These are phyloP conservation scores for Cenchrus purpureus DNA, from an alignment of 176 grass and related monocot genomes.

Conservation along the genomic window DNA sequence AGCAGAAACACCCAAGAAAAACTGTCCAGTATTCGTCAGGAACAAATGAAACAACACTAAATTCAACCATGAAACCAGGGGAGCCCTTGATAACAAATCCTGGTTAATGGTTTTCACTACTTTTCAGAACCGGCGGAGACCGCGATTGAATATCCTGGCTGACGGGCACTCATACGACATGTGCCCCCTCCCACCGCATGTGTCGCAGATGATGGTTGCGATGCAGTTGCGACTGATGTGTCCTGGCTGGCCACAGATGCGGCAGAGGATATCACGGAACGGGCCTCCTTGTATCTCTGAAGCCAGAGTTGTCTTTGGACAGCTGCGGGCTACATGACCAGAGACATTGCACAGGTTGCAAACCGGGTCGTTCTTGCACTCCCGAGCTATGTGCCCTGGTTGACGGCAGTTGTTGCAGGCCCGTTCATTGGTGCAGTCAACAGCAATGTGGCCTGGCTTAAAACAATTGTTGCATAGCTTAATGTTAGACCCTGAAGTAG, in stretches of 20 bases:
- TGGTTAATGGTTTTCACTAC: slow-evolving; percentile 42
- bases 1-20: neutral
- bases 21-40: slow-evolving; percentile 23
- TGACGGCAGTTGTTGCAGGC: slow-evolving; percentile 96
- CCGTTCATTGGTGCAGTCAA: slow-evolving; percentile 77
- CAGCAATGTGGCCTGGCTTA: slow-evolving; percentile 80
- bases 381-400: slow-evolving; percentile 79
- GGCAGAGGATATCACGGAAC: slow-evolving; percentile 62
- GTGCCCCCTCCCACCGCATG: slow-evolving; percentile 87
- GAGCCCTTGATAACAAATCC: slow-evolving; percentile 42
- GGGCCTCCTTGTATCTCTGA: slow-evolving; percentile 66
- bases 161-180: slow-evolving; percentile 83
- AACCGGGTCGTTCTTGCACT: slow-evolving; percentile 83
- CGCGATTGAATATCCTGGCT: slow-evolving; percentile 62
- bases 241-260: slow-evolving; percentile 67
- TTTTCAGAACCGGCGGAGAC: slow-evolving; percentile 62
- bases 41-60: slow-evolving; percentile 24
- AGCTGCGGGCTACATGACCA: slow-evolving; percentile 74
- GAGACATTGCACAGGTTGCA: slow-evolving; percentile 92
- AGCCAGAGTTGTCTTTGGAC: slow-evolving; percentile 70
- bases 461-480: slow-evolving; percentile 92
- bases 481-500: slow-evolving; percentile 45
- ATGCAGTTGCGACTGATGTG: slow-evolving; percentile 81
- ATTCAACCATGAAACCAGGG: slow-evolving; percentile 35
- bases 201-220: slow-evolving; percentile 72